Evolutionary conservation across 2,329 filamentous ascomycete species (phyloP), one percentile per base, ranked within the genome.

Genomic region (Pseudogymnoascus sp.): DNA sequence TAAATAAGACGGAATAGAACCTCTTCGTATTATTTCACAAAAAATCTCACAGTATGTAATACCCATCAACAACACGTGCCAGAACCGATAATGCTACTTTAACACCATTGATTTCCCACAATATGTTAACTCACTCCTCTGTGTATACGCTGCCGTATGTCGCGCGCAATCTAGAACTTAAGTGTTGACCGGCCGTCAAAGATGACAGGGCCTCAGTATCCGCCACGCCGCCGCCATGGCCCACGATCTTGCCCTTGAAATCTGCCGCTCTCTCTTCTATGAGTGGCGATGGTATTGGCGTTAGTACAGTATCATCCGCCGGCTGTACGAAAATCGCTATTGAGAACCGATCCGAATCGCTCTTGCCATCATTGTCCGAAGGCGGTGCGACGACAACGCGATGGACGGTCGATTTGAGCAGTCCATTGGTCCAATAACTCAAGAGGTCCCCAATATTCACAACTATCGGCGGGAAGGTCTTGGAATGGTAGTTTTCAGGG

Each of bases 351-450:
- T 84, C 78, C 25, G 14, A 10, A 16, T 53, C 46, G 14, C 23
- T 31, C 6, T 81, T 81, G 0, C 72, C 69, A 34, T 76, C 80
- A 3, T 74, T 76, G 72, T 84, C 83, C 31, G 74, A 77, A 0
- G 76, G 76, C 28, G 73, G 70, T 1, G 82, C 81, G 67, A 96
- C 95, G 0, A 93, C 86, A 31, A 97, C 95, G 10, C 93, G 81
- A 73, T 97, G 95, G 5, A 97, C 85, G 0, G 93, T 97, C 69
- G 88, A 92, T 69, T 91, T 89, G 66, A 97, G 81, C 56, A 97
- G 76, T 0, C 93, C 92, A 67, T 89, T 89, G 0, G 95, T 97
- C 93, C 93, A 97, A 74, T 96, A 95, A 36, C 86, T 89, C 12
- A 90, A 77, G 36, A 89, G 69, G 71, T 90, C 88, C 0, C 86